A percentile compares a stretch with the other conserved stretches of the same genome.
Evolutionary conservation across 2,329 filamentous ascomycete genomes (phyloP).

Genomic region (Apiospora koreana): DNA sequence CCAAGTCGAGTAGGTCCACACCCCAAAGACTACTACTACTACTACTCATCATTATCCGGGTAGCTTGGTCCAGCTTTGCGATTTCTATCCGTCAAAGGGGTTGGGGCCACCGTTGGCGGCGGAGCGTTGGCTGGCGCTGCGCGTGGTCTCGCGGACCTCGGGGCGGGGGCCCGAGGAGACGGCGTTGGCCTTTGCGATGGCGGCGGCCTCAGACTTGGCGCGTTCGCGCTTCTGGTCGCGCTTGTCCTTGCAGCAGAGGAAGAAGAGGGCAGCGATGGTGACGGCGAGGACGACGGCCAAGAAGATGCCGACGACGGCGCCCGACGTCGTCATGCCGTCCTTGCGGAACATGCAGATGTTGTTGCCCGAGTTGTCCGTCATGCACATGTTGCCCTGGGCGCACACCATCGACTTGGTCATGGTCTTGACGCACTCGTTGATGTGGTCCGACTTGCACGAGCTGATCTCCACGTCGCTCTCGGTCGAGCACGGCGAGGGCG

Average conservation of each 20-base stretch:
- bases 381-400: conserved; percentile 46
- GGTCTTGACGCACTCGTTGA: conserved; percentile 42
- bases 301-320: conserved; percentile 49
- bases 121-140: not conserved
- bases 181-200: conserved; percentile 44
- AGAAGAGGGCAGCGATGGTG: conserved; percentile 43
- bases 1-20: not conserved
- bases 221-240: conserved; percentile 43
- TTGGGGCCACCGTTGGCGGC: not conserved
- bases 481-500: conserved; percentile 26
- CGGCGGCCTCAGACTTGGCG: conserved; percentile 51
- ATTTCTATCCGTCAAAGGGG: conserved; percentile 1
- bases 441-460: conserved; percentile 42
- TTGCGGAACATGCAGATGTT: conserved; percentile 45
- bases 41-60: not conserved
- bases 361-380: conserved; percentile 38
- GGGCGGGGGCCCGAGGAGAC: not conserved
- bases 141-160: conserved; percentile 1
- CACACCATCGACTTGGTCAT: conserved; percentile 39
- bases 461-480: conserved; percentile 36
- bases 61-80: not conserved
- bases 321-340: conserved; percentile 39
- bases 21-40: not conserved
- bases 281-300: conserved; percentile 43
- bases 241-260: conserved; percentile 54